These are phyloP conservation scores for Westerdykella sp. DNA, from an alignment of 2,329 filamentous ascomycete species.

Conservation along the genomic window DNA sequence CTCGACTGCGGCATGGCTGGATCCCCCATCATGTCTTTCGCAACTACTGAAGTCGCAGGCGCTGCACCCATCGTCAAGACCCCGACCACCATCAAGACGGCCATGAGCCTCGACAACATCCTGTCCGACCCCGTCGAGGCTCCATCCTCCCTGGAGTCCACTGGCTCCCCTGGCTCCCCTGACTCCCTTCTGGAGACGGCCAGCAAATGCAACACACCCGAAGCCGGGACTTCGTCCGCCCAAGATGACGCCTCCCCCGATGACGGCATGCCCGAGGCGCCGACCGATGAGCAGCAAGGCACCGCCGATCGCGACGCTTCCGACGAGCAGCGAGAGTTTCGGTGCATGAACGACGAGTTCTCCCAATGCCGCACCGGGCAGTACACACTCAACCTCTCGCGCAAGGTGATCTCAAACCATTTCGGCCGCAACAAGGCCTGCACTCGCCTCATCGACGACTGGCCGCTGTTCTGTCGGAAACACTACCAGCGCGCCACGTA, in stretches of 20 bases:
- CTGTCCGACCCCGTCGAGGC: neutral
- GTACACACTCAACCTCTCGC: slow-evolving; percentile 26
- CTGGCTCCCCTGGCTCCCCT: no score
- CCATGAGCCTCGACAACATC: slow-evolving; percentile 21
- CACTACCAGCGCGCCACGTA: slow-evolving; percentile 39
- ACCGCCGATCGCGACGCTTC: neutral
- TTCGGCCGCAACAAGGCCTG: slow-evolving; percentile 38
- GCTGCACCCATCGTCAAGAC: neutral
- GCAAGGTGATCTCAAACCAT: slow-evolving; percentile 37
- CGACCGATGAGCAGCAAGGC: no score
- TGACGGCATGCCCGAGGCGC: no score
- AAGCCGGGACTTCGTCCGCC: no score
- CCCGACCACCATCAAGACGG: slow-evolving; percentile 11
- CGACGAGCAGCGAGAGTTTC: slow-evolving; percentile 22
- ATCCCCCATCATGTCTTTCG: no score
- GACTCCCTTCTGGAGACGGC: no score
- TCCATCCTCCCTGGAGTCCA: no score
- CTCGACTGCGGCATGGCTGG: no score
- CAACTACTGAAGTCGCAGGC: no score
- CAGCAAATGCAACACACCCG: no score
- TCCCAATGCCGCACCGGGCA: slow-evolving; percentile 30
- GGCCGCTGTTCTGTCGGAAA: slow-evolving; percentile 36
- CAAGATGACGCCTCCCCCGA: no score
- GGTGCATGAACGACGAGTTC: slow-evolving; percentile 28
- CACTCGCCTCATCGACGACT: slow-evolving; percentile 23